Evolutionary conservation across 371 early-diverging fungal genomes (phyloP), one percentile per base, ranked within the genome.

Genomic region (Lichtheimia ramosa): DNA sequence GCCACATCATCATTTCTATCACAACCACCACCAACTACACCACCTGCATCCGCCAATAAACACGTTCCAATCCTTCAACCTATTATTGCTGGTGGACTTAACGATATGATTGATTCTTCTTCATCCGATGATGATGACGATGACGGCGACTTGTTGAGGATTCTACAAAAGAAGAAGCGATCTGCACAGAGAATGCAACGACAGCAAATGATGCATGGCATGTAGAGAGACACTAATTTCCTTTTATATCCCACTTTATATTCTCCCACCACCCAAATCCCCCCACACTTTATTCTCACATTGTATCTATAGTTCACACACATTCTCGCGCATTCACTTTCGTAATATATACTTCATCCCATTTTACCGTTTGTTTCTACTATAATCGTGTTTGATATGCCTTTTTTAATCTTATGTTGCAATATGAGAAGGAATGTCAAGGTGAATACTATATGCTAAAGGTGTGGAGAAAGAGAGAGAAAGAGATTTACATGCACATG

Each of bases 91-190:
- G n/a, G 6, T 28, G 12, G 23, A 15, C n/a, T 43, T 13, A 34
- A 16, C 13, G 20, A 55, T 43, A 41, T 40, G 3, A 25, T 43
- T 8, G n/a, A 54, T 40, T 54, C 55, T 25, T 61, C 63, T 21
- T 66, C 65, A 41, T 66, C 66, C 12, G 63, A 63, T 34, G 64
- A 64, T 51, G 70, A 70, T 12, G 63, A 63, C 25, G 64, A 64
- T 41, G 70, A 70, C 27, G 66, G 62, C 5, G 70, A 70, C 40
- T 56, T 70, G 34, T 48, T 70, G 13, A 51, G 60, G 10, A 61
- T 70, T 34, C 52, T 70, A 46, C 63, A 63, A 25, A 65, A 65
- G 51, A 70, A 70, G 48, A 65, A 63, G 41, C 58, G 59, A 27
- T 48, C 65, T 18, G 63, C 58, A 21, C 52, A 54, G 24, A 52